Evolutionary conservation across 495 filamentous ascomycete genomes (phyloP).

Genomic region (Acidiella bohemica): DNA sequence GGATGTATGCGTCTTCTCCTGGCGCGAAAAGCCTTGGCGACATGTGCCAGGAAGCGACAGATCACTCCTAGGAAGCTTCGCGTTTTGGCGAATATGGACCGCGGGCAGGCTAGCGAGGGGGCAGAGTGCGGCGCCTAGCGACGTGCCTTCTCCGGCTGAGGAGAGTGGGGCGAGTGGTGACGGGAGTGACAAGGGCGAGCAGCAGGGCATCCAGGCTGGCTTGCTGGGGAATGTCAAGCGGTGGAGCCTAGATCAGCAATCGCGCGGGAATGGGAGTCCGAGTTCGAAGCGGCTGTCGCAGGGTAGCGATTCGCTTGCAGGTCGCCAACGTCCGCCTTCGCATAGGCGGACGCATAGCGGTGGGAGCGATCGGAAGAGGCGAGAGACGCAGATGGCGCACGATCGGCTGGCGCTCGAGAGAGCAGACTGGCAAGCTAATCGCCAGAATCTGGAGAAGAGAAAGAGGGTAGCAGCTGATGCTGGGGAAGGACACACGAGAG

Average conservation of each 20-base stretch:
- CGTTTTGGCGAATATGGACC: slow-evolving; percentile 25
- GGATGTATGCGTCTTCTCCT: slow-evolving; percentile 51
- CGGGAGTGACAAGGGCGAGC: no score
- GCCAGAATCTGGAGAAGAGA: slow-evolving; percentile 6
- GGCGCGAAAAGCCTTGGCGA: slow-evolving; percentile 56
- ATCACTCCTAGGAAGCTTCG: slow-evolving; percentile 32
- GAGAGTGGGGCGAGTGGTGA: not conserved
- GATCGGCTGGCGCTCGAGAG: slow-evolving; percentile 13
- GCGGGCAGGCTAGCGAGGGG: not conserved
- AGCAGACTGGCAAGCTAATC: slow-evolving; percentile 7
- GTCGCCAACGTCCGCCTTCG: not conserved
- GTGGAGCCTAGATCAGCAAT: not conserved
- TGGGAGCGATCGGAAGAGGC: slow-evolving; percentile 11
- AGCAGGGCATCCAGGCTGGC: not conserved
- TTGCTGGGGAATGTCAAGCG: slow-evolving; percentile 1
- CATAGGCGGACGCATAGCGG: slow-evolving; percentile 9
- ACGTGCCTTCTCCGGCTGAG: not conserved
- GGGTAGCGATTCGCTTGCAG: not conserved
- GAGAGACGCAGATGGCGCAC: slow-evolving; percentile 10
- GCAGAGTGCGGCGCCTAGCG: not conserved
- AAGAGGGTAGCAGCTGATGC: no score
- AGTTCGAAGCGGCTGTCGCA: not conserved
- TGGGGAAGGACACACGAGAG: no score
- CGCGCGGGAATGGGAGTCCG: not conserved
- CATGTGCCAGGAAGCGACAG: slow-evolving; percentile 38